Percentiles rank a stretch among this genome's conserved stretches.
phyloP scores from a whole-genome alignment of 768 basidiomycete species.

The Lactarius indigo region DNA sequence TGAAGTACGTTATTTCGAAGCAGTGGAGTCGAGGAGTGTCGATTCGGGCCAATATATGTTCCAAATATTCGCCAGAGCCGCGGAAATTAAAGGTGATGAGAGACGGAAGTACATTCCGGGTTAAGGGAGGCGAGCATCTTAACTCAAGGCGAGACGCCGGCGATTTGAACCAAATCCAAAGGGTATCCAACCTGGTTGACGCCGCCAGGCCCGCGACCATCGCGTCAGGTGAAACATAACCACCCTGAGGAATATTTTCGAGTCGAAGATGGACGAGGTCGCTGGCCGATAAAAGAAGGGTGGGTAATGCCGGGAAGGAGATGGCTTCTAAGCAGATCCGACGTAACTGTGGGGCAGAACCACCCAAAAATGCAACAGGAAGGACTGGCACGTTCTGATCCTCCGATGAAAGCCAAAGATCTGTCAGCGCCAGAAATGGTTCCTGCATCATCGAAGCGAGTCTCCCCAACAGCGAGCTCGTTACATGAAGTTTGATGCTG shows the following conservation, averaged over 20 bases:
- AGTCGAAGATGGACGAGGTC: conserved; percentile 5
- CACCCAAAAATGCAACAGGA: not conserved
- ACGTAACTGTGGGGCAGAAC: not conserved
- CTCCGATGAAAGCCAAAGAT: not conserved
- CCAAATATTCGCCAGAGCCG: not conserved
- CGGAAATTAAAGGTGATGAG: conserved; percentile 5
- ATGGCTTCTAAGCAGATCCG: not conserved
- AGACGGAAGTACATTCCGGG: not conserved
- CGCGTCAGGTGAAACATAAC: not conserved
- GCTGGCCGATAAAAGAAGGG: not conserved
- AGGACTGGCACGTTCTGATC: not conserved
- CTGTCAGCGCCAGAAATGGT: not conserved
- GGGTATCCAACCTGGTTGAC: not conserved
- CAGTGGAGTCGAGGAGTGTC: not conserved
- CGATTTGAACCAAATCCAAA: not conserved
- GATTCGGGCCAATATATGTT: not conserved
- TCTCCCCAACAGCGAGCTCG: not conserved
- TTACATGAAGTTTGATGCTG: not conserved
- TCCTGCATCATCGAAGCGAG: not conserved
- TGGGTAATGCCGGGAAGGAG: not conserved
- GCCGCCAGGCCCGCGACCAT: not conserved
- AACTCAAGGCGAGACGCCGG: not conserved
- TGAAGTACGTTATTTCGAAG: not conserved
- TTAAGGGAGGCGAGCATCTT: not conserved
- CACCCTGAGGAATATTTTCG: not conserved